Evolutionary conservation across 306 rosid species (phyloP), one percentile per base, ranked within the genome.

Genomic region (Parietaria judaica): DNA sequence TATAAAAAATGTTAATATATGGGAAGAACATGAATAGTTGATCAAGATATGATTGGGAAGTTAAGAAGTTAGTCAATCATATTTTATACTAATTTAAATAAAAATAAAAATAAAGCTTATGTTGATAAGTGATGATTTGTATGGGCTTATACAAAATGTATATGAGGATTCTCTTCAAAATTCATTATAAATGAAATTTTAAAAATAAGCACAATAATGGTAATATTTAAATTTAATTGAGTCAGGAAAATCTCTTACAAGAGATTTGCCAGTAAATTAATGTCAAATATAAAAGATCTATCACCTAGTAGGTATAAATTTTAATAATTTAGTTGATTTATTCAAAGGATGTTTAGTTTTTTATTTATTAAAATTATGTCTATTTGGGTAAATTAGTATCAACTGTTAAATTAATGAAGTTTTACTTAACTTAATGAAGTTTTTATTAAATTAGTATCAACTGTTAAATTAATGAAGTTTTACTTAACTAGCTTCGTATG

Each of bases 241-340:
- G 38, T 57, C 41, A 57, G 74, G 69, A 75, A 80, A 76, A 80
- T 83, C 86, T 73, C 68, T 68, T 51, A 49, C 80, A 66, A 68
- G 58, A 65, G 76, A 84, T 78, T 54, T 68, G 77, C 43, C 68
- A 14, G 12, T 46, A 52, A 59, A 13, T 54, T 70, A 46, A 9
- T 10, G 14, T 0, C 3, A 56, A 41, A 47, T 12, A 6, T 36
- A 36, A 36, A 36, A 54, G 8, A 36, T 45, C 44, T 46, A 55
- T 62, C 55, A 13, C 66, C 54, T 15, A 62, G 34, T 62, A 15
- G n/a, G 17, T 31, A 5, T 41, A 41, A 41, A 23, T 23, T 46
- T 46, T 46, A 46, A 46, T 46, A 7, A 46, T 46, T 7, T 46
- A 46, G 1, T 23, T 23, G 31, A 23, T 1, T 23, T 2, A 2